These are phyloP conservation scores for Fragosphaeria purpurea DNA, from an alignment of 2,329 filamentous ascomycete genomes.

Conservation along the genomic window DNA sequence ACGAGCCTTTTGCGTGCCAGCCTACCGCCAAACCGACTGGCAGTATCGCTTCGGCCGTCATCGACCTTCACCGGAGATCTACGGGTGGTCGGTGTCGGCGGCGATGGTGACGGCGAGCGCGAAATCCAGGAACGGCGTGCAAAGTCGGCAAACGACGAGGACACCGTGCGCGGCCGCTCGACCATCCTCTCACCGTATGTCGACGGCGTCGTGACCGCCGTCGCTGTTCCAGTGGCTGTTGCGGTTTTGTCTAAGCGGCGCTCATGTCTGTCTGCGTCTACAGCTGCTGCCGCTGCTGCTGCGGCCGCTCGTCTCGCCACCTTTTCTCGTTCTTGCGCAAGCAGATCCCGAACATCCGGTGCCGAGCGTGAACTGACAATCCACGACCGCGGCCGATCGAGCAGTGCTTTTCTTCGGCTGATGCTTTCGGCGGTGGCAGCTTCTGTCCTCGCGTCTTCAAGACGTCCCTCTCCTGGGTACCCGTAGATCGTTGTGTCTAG, in stretches of 20 bases:
- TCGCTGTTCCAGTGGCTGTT: constrained; percentile 1
- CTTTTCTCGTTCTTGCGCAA: constrained; percentile 16
- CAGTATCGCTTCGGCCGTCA: constrained; percentile 8
- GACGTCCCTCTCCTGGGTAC: too few relatives aligned
- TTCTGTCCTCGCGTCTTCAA: not conserved
- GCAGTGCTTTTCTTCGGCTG: constrained; percentile 35
- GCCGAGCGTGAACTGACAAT: constrained; percentile 35
- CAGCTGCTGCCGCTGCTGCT: not conserved
- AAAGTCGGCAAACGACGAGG: constrained; percentile 40
- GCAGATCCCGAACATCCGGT: constrained; percentile 24
- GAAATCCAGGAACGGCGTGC: constrained; percentile 43
- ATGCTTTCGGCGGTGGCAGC: constrained; percentile 19
- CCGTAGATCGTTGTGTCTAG: too few relatives aligned
- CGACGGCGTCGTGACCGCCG: not conserved
- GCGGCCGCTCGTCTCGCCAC: not conserved
- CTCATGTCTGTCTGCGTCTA: constrained; percentile 5
- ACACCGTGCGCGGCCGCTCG: constrained; percentile 24
- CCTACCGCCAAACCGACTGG: not conserved
- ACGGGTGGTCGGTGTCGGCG: constrained; percentile 13
- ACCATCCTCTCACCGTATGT: constrained; percentile 8
- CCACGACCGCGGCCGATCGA: constrained; percentile 43
- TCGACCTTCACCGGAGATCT: constrained; percentile 1
- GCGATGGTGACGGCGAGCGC: constrained; percentile 38
- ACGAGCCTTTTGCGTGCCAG: constrained; percentile 8
- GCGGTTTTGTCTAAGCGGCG: not conserved